Percentiles rank a stretch among this genome's conserved stretches.
Conservation (phyloP, 768 basidiomycete species). For the Wakefieldia striispora region DNA sequence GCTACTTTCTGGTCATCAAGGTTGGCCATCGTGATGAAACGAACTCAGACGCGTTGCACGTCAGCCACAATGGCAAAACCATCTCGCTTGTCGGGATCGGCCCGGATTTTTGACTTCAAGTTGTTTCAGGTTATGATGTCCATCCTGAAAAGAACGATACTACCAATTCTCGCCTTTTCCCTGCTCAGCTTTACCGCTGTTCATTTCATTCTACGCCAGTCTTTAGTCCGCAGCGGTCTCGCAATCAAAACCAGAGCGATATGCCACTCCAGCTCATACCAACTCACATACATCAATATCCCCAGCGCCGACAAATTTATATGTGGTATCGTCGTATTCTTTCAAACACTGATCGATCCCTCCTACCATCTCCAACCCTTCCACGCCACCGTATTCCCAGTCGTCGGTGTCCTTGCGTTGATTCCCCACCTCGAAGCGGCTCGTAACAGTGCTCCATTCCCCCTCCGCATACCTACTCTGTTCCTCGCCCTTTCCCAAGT, state of each 20-base stretch:
- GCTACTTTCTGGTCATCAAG: conserved; percentile 10
- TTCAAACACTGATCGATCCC: conserved; percentile 34
- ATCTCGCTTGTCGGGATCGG: too few species aligned
- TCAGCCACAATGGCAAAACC: too few species aligned
- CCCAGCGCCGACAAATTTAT: conserved; percentile 36
- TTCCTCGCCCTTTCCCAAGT: conserved; percentile 43
- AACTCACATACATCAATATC: conserved; percentile 40
- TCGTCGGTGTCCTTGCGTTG: conserved; percentile 24
- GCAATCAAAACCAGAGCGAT: conserved; percentile 23
- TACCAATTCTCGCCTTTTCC: conserved; percentile 22
- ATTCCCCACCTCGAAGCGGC: conserved; percentile 46
- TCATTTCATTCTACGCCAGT: conserved; percentile 12
- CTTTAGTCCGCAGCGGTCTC: conserved; percentile 13
- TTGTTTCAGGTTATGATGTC: too few species aligned
- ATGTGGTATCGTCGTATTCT: conserved; percentile 47
- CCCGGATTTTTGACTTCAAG: too few species aligned
- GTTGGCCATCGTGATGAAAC: conserved; percentile 5
- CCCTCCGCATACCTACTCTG: conserved; percentile 42
- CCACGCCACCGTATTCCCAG: conserved; percentile 13
- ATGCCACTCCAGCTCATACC: conserved; percentile 37
- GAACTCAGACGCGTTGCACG: too few species aligned
- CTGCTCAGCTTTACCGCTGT: conserved; percentile 9
- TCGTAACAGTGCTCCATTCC: conserved; percentile 33
- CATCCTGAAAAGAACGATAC: conserved; percentile 6
- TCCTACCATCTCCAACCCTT: conserved; percentile 10